Conservation (phyloP, 2,329 filamentous ascomycete genomes). For the Colletotrichum scovillei region DNA sequence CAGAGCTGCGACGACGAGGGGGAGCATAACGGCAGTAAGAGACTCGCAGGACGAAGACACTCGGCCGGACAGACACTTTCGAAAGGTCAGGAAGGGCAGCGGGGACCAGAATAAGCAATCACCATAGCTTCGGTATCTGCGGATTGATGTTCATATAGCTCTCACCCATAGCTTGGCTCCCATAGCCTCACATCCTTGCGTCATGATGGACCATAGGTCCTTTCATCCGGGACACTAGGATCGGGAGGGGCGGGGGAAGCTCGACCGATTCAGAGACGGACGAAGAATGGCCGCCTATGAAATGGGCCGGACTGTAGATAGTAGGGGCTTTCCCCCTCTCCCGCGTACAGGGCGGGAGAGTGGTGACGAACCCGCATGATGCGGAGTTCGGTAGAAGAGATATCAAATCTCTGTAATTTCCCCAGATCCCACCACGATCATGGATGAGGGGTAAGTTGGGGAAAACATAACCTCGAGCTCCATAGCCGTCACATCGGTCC, state of each 20-base stretch:
- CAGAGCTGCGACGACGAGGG: constrained; percentile 13
- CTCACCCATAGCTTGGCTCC: not conserved
- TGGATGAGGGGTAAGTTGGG: constrained; percentile 27
- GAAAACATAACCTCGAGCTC: constrained; percentile 3
- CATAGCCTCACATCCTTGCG: not conserved
- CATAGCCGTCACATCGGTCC: constrained; percentile 5
- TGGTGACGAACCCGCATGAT: not conserved
- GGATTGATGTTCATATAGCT: constrained; percentile 1
- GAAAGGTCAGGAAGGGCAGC: not conserved
- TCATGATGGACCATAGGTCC: constrained; percentile 1
- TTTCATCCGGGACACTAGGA: not conserved
- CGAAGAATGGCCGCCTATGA: constrained; percentile 11
- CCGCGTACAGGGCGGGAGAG: not conserved
- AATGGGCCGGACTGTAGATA: not conserved
- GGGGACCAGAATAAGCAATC: not conserved
- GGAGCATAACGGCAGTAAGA: constrained; percentile 11
- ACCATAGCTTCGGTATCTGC: not conserved
- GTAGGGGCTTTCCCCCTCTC: not conserved
- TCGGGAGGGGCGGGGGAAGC: not conserved
- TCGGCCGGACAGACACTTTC: not conserved
- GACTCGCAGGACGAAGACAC: not conserved
- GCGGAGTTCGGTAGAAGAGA: constrained; percentile 2
- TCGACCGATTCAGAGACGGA: constrained; percentile 3
- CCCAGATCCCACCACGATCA: not conserved
- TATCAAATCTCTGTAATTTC: not conserved